A percentile compares a stretch with the other conserved stretches of the same genome.
These are phyloP conservation scores for Sicyos edulis DNA, from an alignment of 306 rosid genomes.

Conservation along the genomic window DNA sequence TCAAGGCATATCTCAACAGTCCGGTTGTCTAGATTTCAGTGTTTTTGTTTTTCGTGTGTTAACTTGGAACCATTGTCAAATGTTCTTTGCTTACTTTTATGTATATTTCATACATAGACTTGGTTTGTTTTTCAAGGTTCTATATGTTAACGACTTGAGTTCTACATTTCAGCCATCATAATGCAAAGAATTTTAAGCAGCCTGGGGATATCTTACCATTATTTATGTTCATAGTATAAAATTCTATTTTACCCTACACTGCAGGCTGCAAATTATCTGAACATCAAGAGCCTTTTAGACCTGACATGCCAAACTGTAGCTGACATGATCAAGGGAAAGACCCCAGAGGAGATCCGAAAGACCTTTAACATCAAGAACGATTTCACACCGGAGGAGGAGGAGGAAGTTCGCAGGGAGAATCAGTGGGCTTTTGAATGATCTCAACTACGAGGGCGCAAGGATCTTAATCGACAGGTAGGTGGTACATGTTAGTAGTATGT, in stretches of 20 bases:
- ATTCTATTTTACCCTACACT: not conserved
- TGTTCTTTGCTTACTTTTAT: not conserved
- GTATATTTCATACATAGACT: not conserved
- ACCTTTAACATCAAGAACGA: no score
- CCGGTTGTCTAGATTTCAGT: not conserved
- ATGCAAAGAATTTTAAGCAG: not conserved
- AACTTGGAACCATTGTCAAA: not conserved
- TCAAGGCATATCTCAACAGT: no score
- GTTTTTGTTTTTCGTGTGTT: not conserved
- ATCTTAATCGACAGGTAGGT: not conserved
- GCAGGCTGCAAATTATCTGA: slow-evolving; percentile 82
- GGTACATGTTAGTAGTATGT: no score
- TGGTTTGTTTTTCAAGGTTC: not conserved
- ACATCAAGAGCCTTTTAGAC: slow-evolving; percentile 66
- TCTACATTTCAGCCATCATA: not conserved
- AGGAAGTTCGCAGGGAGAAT: slow-evolving; percentile 70
- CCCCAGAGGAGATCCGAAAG: no score
- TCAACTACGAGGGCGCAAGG: not conserved
- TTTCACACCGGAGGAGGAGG: slow-evolving; percentile 73
- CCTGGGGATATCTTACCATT: not conserved
- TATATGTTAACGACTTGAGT: not conserved
- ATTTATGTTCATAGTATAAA: not conserved
- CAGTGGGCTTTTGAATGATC: slow-evolving; percentile 79
- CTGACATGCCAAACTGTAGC: slow-evolving; percentile 75
- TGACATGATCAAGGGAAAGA: slow-evolving; percentile 78